Evolutionary conservation across 116 monocot species (phyloP).

Genomic region (Cymodocea nodosa): DNA sequence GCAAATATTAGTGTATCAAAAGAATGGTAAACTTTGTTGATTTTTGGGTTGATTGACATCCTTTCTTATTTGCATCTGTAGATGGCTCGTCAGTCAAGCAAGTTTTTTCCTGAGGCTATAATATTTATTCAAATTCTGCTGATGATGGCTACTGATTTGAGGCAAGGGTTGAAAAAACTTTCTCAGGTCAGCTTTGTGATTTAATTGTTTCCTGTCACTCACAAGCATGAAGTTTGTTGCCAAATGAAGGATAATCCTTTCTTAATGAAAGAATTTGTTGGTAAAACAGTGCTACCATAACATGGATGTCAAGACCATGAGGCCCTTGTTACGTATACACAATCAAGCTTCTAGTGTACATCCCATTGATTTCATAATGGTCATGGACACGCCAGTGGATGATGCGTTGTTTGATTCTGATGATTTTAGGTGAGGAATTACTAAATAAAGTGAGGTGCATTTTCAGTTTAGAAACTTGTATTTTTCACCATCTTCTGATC

Average conservation of each 20-base stretch:
- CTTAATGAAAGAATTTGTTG: slow-evolving; percentile 1
- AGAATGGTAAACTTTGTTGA: neutral
- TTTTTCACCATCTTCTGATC: neutral
- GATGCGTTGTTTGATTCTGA: slow-evolving; percentile 59
- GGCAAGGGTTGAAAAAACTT: slow-evolving; percentile 20
- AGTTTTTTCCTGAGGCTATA: slow-evolving; percentile 73
- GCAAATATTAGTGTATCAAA: too few species aligned
- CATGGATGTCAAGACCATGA: slow-evolving; percentile 34
- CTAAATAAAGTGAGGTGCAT: neutral
- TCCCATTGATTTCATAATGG: slow-evolving; percentile 37
- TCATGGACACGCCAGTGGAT: slow-evolving; percentile 42
- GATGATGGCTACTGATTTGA: slow-evolving; percentile 27
- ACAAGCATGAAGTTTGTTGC: neutral
- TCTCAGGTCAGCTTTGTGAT: slow-evolving; percentile 26
- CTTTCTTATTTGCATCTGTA: slow-evolving; percentile 13
- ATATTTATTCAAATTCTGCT: slow-evolving; percentile 59
- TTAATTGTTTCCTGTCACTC: neutral
- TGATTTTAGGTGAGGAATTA: slow-evolving; percentile 55
- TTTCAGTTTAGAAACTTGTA: neutral
- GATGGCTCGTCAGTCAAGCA: slow-evolving; percentile 66
- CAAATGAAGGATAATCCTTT: neutral
- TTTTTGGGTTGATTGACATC: neutral
- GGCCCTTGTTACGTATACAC: slow-evolving; percentile 53
- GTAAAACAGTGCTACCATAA: slow-evolving; percentile 20
- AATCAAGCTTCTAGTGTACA: slow-evolving; percentile 26